Evolutionary conservation across 2,329 filamentous ascomycete species (phyloP), one percentile per base, ranked within the genome.

Genomic region (Verticillium zaregamsianum): DNA sequence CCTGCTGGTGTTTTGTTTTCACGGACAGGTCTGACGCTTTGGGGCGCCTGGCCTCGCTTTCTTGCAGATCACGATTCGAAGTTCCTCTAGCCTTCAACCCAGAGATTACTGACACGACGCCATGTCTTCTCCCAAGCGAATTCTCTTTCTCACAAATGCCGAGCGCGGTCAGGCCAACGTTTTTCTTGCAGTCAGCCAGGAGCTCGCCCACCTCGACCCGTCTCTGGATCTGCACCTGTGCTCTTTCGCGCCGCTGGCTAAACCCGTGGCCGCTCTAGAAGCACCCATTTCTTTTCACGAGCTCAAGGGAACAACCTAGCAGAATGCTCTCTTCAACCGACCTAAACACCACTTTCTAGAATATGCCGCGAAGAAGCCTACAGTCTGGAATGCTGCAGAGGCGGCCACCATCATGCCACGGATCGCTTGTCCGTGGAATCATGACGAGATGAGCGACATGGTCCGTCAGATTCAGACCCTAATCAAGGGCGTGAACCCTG

Each of bases 161-260:
- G 66, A 70, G 40, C 60, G 61, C 33, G 68, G 67, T 2, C 68
- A 70, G 52, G 65, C 68, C 23, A 69, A 69, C 39, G 64, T 70
- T 6, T 66, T 67, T 58, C 63, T 70, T 1, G 68, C 68, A 15
- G 61, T 59, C 15, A 61, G 61, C 31, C 60, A 68, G 15, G 64
- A 65, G 31, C 63, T 70, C 11, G 56, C 66, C 33, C 57, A 63
- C 17, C 20, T 57, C 2, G 55, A 58, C 5, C 32, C 58, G 0
- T 40, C 61, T 6, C 52, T 67, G 17, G 52, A 66, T 2, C 25
- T 66, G 2, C 66, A 68, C 55, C 59, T 65, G 7, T 57, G 52
- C 2, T 65, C 63, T 4, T 66, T 65, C 33, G 25, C 37, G 5
- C 23, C 59, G 0, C 60, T 66, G 25, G 33, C 33, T 7, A 35